Conservation (phyloP, 805 yeast species). For the Hanseniaspora meyeri region DNA sequence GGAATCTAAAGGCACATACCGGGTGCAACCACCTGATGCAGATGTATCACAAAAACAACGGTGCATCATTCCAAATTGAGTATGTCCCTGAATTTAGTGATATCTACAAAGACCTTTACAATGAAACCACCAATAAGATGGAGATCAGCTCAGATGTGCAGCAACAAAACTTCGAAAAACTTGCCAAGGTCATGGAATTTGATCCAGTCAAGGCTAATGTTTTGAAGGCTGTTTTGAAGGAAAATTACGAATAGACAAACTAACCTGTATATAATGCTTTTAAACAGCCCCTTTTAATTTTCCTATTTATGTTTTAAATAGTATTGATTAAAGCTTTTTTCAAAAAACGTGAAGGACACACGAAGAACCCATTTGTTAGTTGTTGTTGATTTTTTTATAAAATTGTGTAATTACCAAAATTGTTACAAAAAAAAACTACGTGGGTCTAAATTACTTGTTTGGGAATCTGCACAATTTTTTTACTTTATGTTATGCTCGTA, state of each 20-base stretch:
- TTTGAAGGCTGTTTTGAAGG: conserved; percentile 44
- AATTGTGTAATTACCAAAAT: too few relatives aligned
- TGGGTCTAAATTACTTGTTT: too few relatives aligned
- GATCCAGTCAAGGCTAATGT: conserved; percentile 31
- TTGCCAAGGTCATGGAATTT: conserved; percentile 34
- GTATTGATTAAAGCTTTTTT: background rate
- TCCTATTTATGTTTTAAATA: too few relatives aligned
- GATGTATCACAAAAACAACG: conserved; percentile 36
- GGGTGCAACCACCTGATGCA: conserved; percentile 61
- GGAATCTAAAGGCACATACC: conserved; percentile 64
- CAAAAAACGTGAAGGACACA: too few relatives aligned
- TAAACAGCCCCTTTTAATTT: too few relatives aligned
- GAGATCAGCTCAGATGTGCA: conserved; percentile 34
- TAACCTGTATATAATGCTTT: background rate
- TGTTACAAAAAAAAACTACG: too few relatives aligned
- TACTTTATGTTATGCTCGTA: too few relatives aligned
- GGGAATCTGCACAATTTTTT: too few relatives aligned
- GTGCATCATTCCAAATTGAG: conserved; percentile 26
- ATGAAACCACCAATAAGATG: conserved; percentile 26
- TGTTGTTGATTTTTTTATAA: too few relatives aligned
- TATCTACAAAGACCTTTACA: conserved; percentile 19
- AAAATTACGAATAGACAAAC: conserved; percentile 23
- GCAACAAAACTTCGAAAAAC: conserved; percentile 35
- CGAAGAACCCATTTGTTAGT: too few relatives aligned
- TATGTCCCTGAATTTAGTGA: conserved; percentile 26